phyloP scores from a whole-genome alignment of 2,329 filamentous ascomycete species.

The Sarocladium oryzae region DNA sequence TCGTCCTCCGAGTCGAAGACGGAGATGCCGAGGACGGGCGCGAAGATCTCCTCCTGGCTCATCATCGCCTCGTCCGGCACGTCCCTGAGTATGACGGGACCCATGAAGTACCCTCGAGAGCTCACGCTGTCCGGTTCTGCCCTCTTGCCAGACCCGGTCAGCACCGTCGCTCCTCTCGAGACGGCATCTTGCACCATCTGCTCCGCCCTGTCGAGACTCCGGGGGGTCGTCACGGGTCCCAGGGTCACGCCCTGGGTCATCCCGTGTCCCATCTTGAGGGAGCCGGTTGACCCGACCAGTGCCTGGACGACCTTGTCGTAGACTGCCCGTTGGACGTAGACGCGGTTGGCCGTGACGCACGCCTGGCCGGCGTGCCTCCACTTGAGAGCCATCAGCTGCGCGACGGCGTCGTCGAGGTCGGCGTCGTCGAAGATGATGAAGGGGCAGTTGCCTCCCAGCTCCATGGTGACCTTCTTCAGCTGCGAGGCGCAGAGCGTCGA shows the following conservation, averaged over 20 bases:
- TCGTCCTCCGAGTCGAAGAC: slow-evolving; percentile 43
- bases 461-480: slow-evolving; percentile 61
- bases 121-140: neutral
- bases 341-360: slow-evolving; percentile 58
- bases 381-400: slow-evolving; percentile 55
- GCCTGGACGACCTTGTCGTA: slow-evolving; percentile 54
- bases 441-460: slow-evolving; percentile 64
- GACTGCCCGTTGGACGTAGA: slow-evolving; percentile 54
- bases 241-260: slow-evolving; percentile 30
- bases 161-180: slow-evolving; percentile 49
- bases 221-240: slow-evolving; percentile 23
- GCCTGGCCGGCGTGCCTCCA: slow-evolving; percentile 70
- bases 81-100: slow-evolving; percentile 62
- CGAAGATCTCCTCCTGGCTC: slow-evolving; percentile 21
- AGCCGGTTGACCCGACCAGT: slow-evolving; percentile 43
- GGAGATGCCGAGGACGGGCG: slow-evolving; percentile 33
- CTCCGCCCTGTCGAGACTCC: slow-evolving; percentile 27
- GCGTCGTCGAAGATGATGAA: slow-evolving; percentile 63
- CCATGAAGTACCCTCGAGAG: slow-evolving; percentile 59
- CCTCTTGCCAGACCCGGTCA: neutral
- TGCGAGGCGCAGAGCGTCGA: slow-evolving; percentile 52
- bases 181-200: slow-evolving; percentile 53
- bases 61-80: slow-evolving; percentile 16
- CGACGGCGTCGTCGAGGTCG: slow-evolving; percentile 59
- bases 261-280: slow-evolving; percentile 57